Evolutionary conservation across 306 rosid genomes (phyloP), one percentile per base, ranked within the genome.

Genomic region (Rubus idaeus): DNA sequence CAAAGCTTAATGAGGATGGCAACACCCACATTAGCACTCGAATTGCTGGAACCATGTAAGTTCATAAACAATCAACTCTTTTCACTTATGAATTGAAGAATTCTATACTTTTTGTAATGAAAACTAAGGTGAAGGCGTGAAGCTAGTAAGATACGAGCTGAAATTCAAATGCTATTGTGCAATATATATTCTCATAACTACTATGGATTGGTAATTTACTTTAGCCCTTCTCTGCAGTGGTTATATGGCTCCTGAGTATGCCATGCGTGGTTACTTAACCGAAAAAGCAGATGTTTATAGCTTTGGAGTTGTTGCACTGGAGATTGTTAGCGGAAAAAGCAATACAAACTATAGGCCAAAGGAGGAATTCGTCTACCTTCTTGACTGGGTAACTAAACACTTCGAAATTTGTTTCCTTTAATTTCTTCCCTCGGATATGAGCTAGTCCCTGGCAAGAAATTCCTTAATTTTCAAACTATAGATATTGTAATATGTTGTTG

Each of bases 31-130:
- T 94, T 60, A 94, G 96, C 89, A 94, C 98, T 35, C 89, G 92
- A 77, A 51, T 94, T 57, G 98, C 98, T 18, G 98, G 98, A 81
- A 94, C 98, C n/a, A 87, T 94, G 98, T 94, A 89, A 89, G 96
- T 68, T 50, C 17, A 64, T 85, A 75, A 53, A 50, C 46, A n/a
- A 39, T 44, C 44, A 20, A 40, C 41, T 49, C 49, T 16, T 8
- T 21, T 23, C 18, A 23, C 44, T 70, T 56, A 18, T 55, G 40
- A 41, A 57, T 17, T 57, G 46, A 41, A 73, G 35, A 56, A 8
- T 1, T 65, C 23, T 3, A 65, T 1, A 8, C 37, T 30, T 62
- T 5, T 30, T 62, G 20, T 35, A 16, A 41, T 20, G 10, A 41
- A 40, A 63, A 14, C 45, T 63, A 7, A 37, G 45, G 46, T 65